Conservation (phyloP, 1,284 basidiomycete genomes). For the Sporisorium iseilematis-ciliati region DNA sequence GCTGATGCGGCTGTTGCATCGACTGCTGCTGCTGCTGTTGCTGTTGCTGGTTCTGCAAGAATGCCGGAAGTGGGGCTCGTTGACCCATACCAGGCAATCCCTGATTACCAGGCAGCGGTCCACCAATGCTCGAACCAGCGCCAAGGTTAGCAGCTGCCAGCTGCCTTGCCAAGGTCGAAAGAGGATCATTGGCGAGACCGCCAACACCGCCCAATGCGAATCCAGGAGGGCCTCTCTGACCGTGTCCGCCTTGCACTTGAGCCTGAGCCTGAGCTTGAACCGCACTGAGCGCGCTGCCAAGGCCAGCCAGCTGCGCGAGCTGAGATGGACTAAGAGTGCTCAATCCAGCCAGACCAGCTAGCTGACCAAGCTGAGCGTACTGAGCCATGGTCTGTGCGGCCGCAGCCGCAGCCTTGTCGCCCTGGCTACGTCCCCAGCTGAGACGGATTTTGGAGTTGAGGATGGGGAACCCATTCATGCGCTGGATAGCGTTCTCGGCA, state of each 20-base stretch:
- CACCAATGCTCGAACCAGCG: conserved; percentile 8
- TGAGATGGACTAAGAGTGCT: conserved; percentile 54
- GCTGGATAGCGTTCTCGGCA: conserved; percentile 90
- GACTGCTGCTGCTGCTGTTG: conserved; percentile 20
- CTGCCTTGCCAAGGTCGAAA: conserved; percentile 49
- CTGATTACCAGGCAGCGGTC: conserved; percentile 6
- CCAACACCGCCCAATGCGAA: conserved; percentile 18
- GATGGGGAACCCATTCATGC: conserved; percentile 95
- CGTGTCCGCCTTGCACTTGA: conserved; percentile 27
- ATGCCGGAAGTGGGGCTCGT: conserved; percentile 28
- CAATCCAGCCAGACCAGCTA: conserved; percentile 56
- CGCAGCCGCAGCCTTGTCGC: conserved; percentile 68
- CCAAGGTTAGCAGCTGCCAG: conserved; percentile 46
- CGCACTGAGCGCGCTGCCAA: conserved; percentile 54
- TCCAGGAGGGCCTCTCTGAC: conserved; percentile 18
- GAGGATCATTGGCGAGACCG: conserved; percentile 40
- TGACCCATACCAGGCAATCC: conserved; percentile 20
- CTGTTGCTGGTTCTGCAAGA: conserved; percentile 39
- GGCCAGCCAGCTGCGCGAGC: conserved; percentile 55
- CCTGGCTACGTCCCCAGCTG: conserved; percentile 82
- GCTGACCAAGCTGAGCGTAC: conserved; percentile 59
- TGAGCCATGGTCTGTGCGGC: conserved; percentile 61
- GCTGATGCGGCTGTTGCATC: conserved; percentile 8
- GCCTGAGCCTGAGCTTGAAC: conserved; percentile 47
- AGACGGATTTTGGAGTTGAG: conserved; percentile 85